Base-by-base conservation (phyloP, 169 alveolate species). In the Cryptosporidium sp. region DNA sequence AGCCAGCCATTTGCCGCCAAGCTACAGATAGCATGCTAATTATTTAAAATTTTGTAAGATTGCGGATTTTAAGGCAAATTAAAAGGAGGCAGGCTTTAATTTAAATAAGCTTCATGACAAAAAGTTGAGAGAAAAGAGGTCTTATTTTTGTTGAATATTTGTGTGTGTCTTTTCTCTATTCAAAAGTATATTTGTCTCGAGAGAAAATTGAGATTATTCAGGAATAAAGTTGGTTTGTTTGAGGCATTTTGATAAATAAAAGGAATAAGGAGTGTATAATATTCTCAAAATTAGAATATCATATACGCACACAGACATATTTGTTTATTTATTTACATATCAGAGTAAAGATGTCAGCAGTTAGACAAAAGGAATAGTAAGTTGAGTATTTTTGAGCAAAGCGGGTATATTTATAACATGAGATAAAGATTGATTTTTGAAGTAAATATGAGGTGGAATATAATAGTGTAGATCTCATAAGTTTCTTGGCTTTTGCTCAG, bases 291-390 rank as follows among this genome's bases (percentile, higher is more conserved):
- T 26, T 31, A 3, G 72, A 65, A 35, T 37, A n/a, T 65, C 23
- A 65, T 18, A 65, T 37, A 65, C 72, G 29, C 72, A 65, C 42
- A 65, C 35, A 56, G 37, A 21, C 7, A 65, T 3, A 65, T 37
- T 8, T 18, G 51, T n/a, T 23, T 9, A 21, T 26, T 23, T 56
- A 56, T 56, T 8, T 1, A 56, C 67, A 26, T 56, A 56, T n/a
- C 0, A n/a, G 9, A 8, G 18, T n/a, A 52, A 73, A 29, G 14
- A 80, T 80, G 89, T 60, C 75, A 37, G 39, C 80, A 21, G 67
- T 62, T 37, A 37, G 75, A 26, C 89, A 80, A 65, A 80, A 65
- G 51, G 89, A 80, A 80, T 80, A 60, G 89, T 80, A 65, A 80
- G 89, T 80, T 80, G 14, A 29, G 21, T 26, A 31, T 29, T 18